Evolutionary conservation across 2,329 filamentous ascomycete species (phyloP), one percentile per base, ranked within the genome.

Genomic region (Balansia obtecta): DNA sequence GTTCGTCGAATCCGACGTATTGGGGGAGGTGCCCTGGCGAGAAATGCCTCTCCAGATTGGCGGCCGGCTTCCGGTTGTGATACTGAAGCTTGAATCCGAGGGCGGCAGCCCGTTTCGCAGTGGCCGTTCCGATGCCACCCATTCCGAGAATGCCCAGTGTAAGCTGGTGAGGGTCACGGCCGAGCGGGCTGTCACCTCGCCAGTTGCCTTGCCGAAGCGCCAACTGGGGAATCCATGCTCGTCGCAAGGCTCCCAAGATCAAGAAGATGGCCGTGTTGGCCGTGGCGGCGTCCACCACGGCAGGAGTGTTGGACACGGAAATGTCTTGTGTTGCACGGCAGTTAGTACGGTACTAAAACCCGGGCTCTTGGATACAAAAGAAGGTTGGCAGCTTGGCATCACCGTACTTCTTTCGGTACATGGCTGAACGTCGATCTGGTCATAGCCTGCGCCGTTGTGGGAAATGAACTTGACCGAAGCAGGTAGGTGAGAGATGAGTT

Each of bases 241-340:
- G 77, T 34, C 85, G 73, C 38, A 88, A 66, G 0, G 83, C 81
- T 3, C 83, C 85, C 16, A 88, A 68, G 49, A 88, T 82, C 2
- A 88, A 68, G 60, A 86, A 87, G 61, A 87, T 78, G 55, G 79
- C 82, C 7, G 77, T 74, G 61, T 88, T 84, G 33, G 85, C 85
- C 0, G 85, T 88, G 5, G 83, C 77, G 61, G 85, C 79, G 60
- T 86, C 78, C 15, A 84, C 81, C 0, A 80, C 79, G 0, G 74
- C 79, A 16, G 83, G 84, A 1, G 81, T 77, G 60, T 87, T 86
- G 46, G 82, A 84, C 22, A 88, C 78, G 9, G 70, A 71, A 48
- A 88, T 74, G 15, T 54, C 52, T 55, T 11, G 20, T 22, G 7
- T 10, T 10, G 9, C 7, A 20, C 7, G 6, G 41, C 10, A 20